A percentile compares a stretch with the other conserved stretches of the same genome.
Conservation (phyloP, 768 basidiomycete species). For the Amanita exitialis region DNA sequence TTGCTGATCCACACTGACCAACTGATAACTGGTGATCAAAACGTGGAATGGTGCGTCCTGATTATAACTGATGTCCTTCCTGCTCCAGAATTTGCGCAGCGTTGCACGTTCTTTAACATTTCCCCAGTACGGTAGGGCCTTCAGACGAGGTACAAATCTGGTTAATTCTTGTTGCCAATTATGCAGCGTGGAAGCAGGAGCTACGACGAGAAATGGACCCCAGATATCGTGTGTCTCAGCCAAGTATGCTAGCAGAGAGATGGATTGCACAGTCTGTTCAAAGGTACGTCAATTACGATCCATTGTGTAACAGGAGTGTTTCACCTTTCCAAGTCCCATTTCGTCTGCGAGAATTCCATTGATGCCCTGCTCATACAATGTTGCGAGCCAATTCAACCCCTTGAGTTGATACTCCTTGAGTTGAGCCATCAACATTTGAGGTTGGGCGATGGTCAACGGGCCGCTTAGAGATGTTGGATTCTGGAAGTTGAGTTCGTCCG, state of each 20-base stretch:
- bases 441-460: conserved; percentile 79
- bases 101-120: conserved; percentile 93
- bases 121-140: conserved; percentile 97
- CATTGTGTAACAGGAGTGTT: conserved; percentile 6
- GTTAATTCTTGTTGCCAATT: conserved; percentile 99
- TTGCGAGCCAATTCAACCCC: conserved; percentile 95
- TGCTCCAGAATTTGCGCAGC: conserved; percentile 95
- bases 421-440: conserved; percentile 92
- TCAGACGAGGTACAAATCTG: conserved; percentile 87
- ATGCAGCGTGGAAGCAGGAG: conserved; percentile 93
- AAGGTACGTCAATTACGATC: not conserved
- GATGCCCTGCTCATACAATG: conserved; percentile 97
- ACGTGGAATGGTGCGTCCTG: conserved; percentile 95
- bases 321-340: conserved; percentile 89
- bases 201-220: conserved; percentile 98
- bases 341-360: conserved; percentile 99
- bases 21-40: conserved; percentile 92
- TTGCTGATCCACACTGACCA: conserved; percentile 93
- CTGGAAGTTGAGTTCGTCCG: conserved; percentile 98
- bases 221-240: conserved; percentile 97
- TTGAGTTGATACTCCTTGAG: conserved; percentile 98
- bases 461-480: conserved; percentile 90
- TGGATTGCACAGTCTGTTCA: conserved; percentile 88
- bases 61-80: conserved; percentile 92
- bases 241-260: conserved; percentile 89